Evolutionary conservation across 2,329 filamentous ascomycete species (phyloP), one percentile per base, ranked within the genome.

Genomic region (Monosporascus sp.): DNA sequence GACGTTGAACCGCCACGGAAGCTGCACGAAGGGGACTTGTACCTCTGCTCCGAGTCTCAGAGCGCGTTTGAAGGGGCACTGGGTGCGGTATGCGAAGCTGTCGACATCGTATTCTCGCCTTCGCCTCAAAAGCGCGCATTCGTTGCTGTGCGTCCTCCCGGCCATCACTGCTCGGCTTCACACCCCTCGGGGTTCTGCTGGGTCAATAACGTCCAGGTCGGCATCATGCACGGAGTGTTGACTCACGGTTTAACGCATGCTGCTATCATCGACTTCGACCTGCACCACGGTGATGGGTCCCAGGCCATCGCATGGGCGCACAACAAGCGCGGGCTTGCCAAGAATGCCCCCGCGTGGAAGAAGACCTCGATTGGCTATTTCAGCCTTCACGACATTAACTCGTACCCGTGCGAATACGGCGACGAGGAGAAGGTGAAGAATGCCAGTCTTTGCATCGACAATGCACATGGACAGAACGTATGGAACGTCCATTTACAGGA

Each of bases 201-300:
- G 93, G 75, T 99, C 49, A 99, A 99, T 70, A 99, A 99, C 67
- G 91, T 99, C 1, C 93, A 97, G 66, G 90, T 99, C 22, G 94
- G 93, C 0, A 96, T 99, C 59, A 89, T 95, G 69, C 89, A 99
- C 69, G 93, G 87, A 11, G 86, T 90, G 20, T 83, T 93, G 57
- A 82, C 81, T 39, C 88, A 99, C 65, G 91, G 88, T 0, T 74
- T 97, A 27, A 97, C 93, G 0, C 94, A 99, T 69, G 93, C 92
- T 0, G 94, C 90, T 11, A 97, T 96, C 57, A 84, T 96, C 59
- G 91, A 96, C 66, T 93, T 96, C 67, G 90, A 96, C 68, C 77
- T 96, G 22, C 91, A 96, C 64, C 91, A 96, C 64, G 91, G 91
- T 48, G 91, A 96, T 67, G 94, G 94, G n/a, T 97, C 93, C 11